Conservation (phyloP, 1,284 basidiomycete species). For the Puccinia horiana region DNA sequence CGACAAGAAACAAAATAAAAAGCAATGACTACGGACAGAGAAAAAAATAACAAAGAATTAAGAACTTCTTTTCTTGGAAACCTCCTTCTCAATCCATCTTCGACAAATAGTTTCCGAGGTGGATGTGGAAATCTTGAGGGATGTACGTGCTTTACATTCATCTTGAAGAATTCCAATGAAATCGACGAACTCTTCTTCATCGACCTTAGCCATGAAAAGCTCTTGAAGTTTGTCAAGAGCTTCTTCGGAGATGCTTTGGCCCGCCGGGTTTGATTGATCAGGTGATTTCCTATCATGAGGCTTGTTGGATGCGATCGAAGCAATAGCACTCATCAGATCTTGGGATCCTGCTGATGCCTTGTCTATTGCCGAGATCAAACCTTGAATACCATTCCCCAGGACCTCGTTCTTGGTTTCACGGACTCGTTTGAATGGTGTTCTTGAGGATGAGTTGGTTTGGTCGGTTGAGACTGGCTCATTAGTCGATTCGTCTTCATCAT, state of each 20-base stretch:
- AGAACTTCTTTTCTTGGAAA: no score
- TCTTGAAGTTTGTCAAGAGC: neutral
- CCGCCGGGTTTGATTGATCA: no score
- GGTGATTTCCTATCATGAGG: neutral
- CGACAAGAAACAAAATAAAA: no score
- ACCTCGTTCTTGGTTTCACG: neutral
- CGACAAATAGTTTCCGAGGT: neutral
- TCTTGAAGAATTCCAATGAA: neutral
- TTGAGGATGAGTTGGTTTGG: no score
- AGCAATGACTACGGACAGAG: no score
- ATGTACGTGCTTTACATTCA: neutral
- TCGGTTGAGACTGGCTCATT: no score
- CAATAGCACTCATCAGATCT: neutral
- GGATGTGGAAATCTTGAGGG: neutral
- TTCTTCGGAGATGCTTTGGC: neutral
- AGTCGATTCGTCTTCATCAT: no score
- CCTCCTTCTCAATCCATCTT: neutral
- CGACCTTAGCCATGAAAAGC: neutral
- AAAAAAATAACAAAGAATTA: no score
- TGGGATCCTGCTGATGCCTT: neutral
- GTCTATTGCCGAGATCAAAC: neutral
- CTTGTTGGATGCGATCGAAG: neutral
- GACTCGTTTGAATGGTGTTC: no score
- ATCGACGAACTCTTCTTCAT: neutral
- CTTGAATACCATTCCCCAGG: neutral